Evolutionary conservation across 2,329 filamentous ascomycete genomes (phyloP).

Genomic region (Aspergillus sp.): DNA sequence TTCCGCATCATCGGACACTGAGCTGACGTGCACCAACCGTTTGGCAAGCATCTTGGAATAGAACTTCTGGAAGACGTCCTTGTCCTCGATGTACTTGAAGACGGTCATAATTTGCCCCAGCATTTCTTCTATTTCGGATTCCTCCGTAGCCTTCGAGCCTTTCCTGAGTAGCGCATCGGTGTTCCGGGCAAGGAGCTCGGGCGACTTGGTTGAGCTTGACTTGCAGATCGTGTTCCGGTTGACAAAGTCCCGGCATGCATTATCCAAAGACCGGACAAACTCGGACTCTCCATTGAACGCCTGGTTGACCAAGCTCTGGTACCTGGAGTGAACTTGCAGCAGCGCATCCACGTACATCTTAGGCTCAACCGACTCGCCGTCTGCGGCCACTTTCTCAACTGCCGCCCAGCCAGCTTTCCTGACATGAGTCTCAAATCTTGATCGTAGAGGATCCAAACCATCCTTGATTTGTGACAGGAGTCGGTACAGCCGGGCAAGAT

Average conservation of each 20-base stretch:
- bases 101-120: conserved; percentile 95
- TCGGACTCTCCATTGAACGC: conserved; percentile 94
- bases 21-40: conserved; percentile 87
- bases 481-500: conserved; percentile 94
- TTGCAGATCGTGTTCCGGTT: conserved; percentile 97
- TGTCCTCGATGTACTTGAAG: conserved; percentile 99
- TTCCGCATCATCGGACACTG: conserved; percentile 92
- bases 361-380: conserved; percentile 83
- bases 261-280: conserved; percentile 91
- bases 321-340: conserved; percentile 87
- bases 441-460: conserved; percentile 77
- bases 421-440: conserved; percentile 85
- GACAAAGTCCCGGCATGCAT: conserved; percentile 95
- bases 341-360: conserved; percentile 95
- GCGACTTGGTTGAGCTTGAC: conserved; percentile 83
- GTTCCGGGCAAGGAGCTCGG: conserved; percentile 90
- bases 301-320: conserved; percentile 79
- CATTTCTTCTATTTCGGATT: conserved; percentile 83
- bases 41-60: conserved; percentile 95
- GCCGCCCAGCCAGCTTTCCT: conserved; percentile 79
- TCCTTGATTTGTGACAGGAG: conserved; percentile 82
- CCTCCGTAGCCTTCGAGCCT: conserved; percentile 79
- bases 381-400: conserved; percentile 80
- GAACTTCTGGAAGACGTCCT: conserved; percentile 99
- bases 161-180: conserved; percentile 88